Evolutionary conservation across 495 filamentous ascomycete species (phyloP).

Genomic region (Pyrenula massariospora): DNA sequence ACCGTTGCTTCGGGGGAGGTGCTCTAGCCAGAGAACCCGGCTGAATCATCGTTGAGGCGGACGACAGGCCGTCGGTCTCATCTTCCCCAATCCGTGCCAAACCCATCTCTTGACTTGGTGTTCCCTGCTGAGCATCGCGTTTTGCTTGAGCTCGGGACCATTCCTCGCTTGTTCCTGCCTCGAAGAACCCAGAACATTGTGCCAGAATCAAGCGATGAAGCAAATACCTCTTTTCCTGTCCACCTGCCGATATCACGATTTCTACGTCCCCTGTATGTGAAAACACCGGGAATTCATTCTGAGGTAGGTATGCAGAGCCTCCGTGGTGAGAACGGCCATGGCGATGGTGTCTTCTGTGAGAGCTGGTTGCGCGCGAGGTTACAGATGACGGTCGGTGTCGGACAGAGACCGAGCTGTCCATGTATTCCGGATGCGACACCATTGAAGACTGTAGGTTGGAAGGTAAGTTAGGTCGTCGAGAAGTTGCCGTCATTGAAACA

Average conservation of each 20-base stretch:
- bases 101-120: slow-evolving; percentile 20
- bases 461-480: not conserved
- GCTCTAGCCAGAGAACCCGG: slow-evolving; percentile 23
- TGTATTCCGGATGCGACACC: slow-evolving; percentile 62
- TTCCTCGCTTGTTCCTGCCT: slow-evolving; percentile 75
- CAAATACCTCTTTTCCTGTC: slow-evolving; percentile 70
- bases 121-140: slow-evolving; percentile 13
- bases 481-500: not conserved
- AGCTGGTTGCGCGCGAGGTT: slow-evolving; percentile 42
- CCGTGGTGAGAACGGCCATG: slow-evolving; percentile 75
- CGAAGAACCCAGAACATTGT: slow-evolving; percentile 87
- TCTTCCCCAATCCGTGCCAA: slow-evolving; percentile 48
- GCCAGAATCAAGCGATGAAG: slow-evolving; percentile 75
- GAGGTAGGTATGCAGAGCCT: slow-evolving; percentile 53
- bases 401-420: slow-evolving; percentile 37
- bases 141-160: slow-evolving; percentile 53
- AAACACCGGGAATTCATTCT: slow-evolving; percentile 89
- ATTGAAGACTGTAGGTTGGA: slow-evolving; percentile 24
- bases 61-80: slow-evolving; percentile 27
- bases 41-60: slow-evolving; percentile 26
- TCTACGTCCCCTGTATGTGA: slow-evolving; percentile 84
- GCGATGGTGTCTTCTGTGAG: slow-evolving; percentile 45
- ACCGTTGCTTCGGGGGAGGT: slow-evolving; percentile 43
- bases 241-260: slow-evolving; percentile 60
- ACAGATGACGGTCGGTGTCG: slow-evolving; percentile 49